Base-by-base conservation (phyloP, 306 rosid genomes). In the Citrullus amarus region DNA sequence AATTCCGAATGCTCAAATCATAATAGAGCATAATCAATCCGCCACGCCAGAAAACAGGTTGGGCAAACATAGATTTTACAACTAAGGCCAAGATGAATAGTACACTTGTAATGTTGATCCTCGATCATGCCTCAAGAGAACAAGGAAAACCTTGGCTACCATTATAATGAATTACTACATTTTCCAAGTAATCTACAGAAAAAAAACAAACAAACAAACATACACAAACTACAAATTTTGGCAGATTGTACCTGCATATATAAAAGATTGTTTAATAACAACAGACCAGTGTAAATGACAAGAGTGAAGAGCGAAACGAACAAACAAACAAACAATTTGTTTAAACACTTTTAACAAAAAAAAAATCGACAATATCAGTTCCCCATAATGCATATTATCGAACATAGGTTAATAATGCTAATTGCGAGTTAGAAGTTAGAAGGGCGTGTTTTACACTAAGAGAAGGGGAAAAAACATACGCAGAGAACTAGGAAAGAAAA, bases 111-210 rank as follows among this genome's bases (percentile, higher is more conserved):
- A 43, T 36, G 75, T 51, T 1, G 2, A 68, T 17, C 17, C 75
- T 30, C 74, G 4, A 18, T 43, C 46, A 68, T 28, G 54, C 53
- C n/a, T 20, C 15, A 22, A 9, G 17, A 9, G 2, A 38, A 67
- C 74, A 67, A 41, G 32, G 54, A n/a, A 67, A 67, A 41, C 22
- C 63, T 39, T n/a, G 75, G 9, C 32, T 41, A 18, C 51, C 73
- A 67, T 67, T 9, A 67, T 67, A 67, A 22, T 17, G 9, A n/a
- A 32, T n/a, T 9, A 5, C 30, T 38, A 17, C 28, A 65, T 66
- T 38, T 34, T 67, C 73, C 73, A 67, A 9, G 73, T 44, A 69
- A 48, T 69, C 54, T 44, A 68, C 55, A n/a, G 75, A 68, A n/a
- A 41, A 43, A 20, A 7, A 38, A 22, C 17, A 20, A 38, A 44